Evolutionary conservation across 2,329 filamentous ascomycete species (phyloP).

Genomic region (Penicillium rolfsii): DNA sequence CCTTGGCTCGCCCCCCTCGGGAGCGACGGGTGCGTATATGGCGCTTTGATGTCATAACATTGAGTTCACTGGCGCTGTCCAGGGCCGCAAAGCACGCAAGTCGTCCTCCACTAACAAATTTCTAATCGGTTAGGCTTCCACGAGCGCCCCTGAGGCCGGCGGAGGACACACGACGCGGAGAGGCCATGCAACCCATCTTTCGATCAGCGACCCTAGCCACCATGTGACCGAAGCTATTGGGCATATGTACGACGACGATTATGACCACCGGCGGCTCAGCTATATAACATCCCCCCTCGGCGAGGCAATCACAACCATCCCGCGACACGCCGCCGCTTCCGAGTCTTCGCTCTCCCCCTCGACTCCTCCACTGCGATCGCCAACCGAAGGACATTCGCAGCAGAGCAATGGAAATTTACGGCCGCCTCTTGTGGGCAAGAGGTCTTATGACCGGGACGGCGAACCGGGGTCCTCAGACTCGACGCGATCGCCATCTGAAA

Average conservation of each 20-base stretch:
- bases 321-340: constrained; percentile 34
- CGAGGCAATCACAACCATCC: constrained; percentile 49
- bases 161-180: constrained; percentile 56
- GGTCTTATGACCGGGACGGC: constrained; percentile 47
- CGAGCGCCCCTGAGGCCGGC: constrained; percentile 44
- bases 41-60: neutral
- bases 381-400: constrained; percentile 35
- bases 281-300: constrained; percentile 62
- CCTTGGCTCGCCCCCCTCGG: constrained; percentile 4
- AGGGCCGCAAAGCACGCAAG: neutral
- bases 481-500: constrained; percentile 57
- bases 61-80: neutral
- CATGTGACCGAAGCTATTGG: constrained; percentile 95
- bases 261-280: constrained; percentile 70
- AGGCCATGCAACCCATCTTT: constrained; percentile 64
- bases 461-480: constrained; percentile 59
- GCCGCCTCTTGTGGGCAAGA: constrained; percentile 29
- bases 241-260: constrained; percentile 81
- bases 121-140: constrained; percentile 43
- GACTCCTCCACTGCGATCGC: constrained; percentile 28
- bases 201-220: constrained; percentile 85
- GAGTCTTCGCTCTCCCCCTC: constrained; percentile 35
- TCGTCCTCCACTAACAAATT: constrained; percentile 16
- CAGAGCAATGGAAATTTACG: constrained; percentile 40
- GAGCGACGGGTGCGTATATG: constrained; percentile 3